Percentiles rank a stretch among this genome's conserved stretches.
These are phyloP conservation scores for Stropharia rugosoannulata DNA, from an alignment of 768 basidiomycete species.

Conservation along the genomic window DNA sequence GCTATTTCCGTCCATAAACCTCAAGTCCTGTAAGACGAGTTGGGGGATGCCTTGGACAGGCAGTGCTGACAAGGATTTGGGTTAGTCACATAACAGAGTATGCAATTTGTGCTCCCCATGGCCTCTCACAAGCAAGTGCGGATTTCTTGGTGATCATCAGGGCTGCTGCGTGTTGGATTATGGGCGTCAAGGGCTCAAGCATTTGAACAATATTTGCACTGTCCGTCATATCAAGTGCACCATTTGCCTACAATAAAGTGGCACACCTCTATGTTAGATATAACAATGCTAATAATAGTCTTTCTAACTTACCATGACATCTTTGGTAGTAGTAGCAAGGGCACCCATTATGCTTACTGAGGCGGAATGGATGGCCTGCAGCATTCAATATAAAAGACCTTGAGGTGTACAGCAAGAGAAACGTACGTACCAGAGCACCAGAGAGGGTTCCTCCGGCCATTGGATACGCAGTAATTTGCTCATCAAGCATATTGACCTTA, in stretches of 20 bases:
- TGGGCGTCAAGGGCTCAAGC: slow-evolving; percentile 24
- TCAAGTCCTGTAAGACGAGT: slow-evolving; percentile 27
- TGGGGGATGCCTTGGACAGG: slow-evolving; percentile 27
- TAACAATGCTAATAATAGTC: not conserved
- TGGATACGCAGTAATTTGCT: slow-evolving; percentile 25
- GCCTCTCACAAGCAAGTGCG: slow-evolving; percentile 13
- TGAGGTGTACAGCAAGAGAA: not conserved
- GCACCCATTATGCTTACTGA: slow-evolving; percentile 18
- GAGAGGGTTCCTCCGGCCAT: slow-evolving; percentile 22
- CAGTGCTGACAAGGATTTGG: slow-evolving; percentile 10
- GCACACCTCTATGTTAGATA: not conserved
- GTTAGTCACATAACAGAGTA: too few relatives aligned
- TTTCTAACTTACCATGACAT: slow-evolving; percentile 21
- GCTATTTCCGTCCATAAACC: slow-evolving; percentile 18
- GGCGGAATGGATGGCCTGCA: slow-evolving; percentile 26
- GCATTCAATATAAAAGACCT: not conserved
- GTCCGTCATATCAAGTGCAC: slow-evolving; percentile 25
- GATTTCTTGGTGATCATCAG: slow-evolving; percentile 24
- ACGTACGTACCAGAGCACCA: slow-evolving; percentile 19
- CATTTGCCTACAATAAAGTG: slow-evolving; percentile 12
- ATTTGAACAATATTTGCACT: slow-evolving; percentile 19
- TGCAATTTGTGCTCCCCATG: too few relatives aligned
- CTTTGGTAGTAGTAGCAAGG: slow-evolving; percentile 22
- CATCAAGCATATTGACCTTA: slow-evolving; percentile 24
- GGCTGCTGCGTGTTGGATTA: slow-evolving; percentile 20